Evolutionary conservation across 345 rosid genomes (phyloP).

Genomic region (Lepidium africanum): DNA sequence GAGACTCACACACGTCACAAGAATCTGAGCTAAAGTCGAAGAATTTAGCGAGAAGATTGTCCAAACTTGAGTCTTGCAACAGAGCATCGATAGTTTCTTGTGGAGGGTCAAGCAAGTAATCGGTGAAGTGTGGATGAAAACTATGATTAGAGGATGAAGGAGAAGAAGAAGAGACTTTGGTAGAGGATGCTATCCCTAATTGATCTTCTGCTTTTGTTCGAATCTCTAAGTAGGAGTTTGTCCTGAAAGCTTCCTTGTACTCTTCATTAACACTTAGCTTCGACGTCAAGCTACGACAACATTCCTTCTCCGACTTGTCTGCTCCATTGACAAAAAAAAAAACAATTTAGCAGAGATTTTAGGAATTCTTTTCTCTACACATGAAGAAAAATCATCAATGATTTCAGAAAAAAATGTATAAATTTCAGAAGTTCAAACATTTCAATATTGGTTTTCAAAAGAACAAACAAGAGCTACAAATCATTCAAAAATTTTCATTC

Average conservation of each 20-base stretch:
- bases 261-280: slow-evolving; percentile 61
- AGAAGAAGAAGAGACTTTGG: slow-evolving; percentile 30
- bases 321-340: slow-evolving; percentile 17
- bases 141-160: slow-evolving; percentile 29
- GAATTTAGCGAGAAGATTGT: slow-evolving; percentile 41
- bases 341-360: background rate
- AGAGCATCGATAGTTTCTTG: slow-evolving; percentile 40
- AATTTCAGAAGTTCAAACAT: background rate
- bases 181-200: slow-evolving; percentile 18
- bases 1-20: slow-evolving; percentile 49
- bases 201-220: slow-evolving; percentile 51
- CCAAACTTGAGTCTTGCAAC: slow-evolving; percentile 30
- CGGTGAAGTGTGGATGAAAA: slow-evolving; percentile 40
- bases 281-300: slow-evolving; percentile 27
- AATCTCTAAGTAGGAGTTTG: slow-evolving; percentile 69
- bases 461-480: slow-evolving; percentile 3
- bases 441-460: background rate
- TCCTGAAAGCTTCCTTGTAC: slow-evolving; percentile 76
- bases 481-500: too few relatives aligned
- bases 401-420: background rate
- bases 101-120: slow-evolving; percentile 50
- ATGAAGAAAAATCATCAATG: background rate
- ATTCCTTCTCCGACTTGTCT: slow-evolving; percentile 35
- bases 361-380: background rate
- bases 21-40: slow-evolving; percentile 50